These are phyloP conservation scores for Boletus hoseneyae DNA, from an alignment of 1,284 basidiomycete species.

Conservation along the genomic window DNA sequence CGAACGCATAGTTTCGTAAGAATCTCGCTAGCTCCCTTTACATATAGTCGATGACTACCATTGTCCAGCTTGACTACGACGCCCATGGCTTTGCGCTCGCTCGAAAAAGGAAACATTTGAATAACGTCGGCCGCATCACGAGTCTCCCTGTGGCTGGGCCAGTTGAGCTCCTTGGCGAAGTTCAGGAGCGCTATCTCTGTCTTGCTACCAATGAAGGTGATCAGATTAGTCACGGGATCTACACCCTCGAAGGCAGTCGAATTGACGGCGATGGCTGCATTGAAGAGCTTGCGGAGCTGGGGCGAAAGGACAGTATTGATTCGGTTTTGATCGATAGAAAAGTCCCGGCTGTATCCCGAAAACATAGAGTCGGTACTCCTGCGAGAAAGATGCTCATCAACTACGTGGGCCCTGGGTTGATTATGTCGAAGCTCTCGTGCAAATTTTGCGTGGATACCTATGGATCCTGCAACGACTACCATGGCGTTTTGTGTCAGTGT, in stretches of 20 bases:
- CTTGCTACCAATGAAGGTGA: slow-evolving; percentile 88
- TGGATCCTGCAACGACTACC: slow-evolving; percentile 93
- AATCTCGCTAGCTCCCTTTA: slow-evolving; percentile 96
- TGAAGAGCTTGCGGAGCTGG: slow-evolving; percentile 69
- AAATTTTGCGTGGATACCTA: slow-evolving; percentile 94
- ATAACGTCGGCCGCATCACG: slow-evolving; percentile 69
- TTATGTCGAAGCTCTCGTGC: slow-evolving; percentile 80
- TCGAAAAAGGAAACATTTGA: slow-evolving; percentile 95
- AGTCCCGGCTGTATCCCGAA: slow-evolving; percentile 61
- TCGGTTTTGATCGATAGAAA: slow-evolving; percentile 77
- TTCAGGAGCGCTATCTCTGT: slow-evolving; percentile 92
- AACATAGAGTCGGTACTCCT: slow-evolving; percentile 30
- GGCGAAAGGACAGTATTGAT: slow-evolving; percentile 66
- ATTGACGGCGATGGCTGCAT: slow-evolving; percentile 88
- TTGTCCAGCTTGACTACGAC: slow-evolving; percentile 71
- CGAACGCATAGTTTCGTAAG: slow-evolving; percentile 71
- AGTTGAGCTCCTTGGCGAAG: slow-evolving; percentile 85
- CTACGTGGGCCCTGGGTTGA: slow-evolving; percentile 69
- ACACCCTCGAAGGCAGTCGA: slow-evolving; percentile 93
- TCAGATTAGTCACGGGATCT: slow-evolving; percentile 62
- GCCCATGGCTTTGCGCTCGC: slow-evolving; percentile 95
- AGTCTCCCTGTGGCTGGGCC: slow-evolving; percentile 72
- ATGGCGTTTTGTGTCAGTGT: slow-evolving; percentile 93
- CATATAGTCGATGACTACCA: slow-evolving; percentile 68
- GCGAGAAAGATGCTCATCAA: slow-evolving; percentile 45